A percentile compares a stretch with the other conserved stretches of the same genome.
phyloP scores from a whole-genome alignment of 2,329 filamentous ascomycete species.

The Colletotrichum falcatum region DNA sequence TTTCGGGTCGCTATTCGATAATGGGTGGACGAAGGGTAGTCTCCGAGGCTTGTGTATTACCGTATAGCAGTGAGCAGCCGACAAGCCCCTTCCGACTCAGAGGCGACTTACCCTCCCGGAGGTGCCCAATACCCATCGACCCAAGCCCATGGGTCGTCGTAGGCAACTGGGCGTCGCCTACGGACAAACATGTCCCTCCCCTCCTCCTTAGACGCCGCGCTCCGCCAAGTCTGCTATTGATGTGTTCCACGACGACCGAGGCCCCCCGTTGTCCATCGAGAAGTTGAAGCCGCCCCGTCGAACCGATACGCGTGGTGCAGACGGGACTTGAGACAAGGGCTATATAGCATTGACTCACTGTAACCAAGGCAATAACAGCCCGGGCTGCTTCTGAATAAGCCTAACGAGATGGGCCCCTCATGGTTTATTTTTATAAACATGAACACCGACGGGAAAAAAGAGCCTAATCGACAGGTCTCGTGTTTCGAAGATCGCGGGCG shows the following conservation, averaged over 20 bases:
- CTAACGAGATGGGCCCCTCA: not conserved
- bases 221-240: not conserved
- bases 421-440: not conserved
- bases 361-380: not conserved
- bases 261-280: not conserved
- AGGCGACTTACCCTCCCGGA: not conserved
- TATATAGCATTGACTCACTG: too few species aligned
- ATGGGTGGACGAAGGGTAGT: not conserved
- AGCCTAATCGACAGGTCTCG: too few species aligned
- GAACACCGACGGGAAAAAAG: not conserved
- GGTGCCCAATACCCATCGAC: not conserved
- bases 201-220: not conserved
- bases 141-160: too few species aligned
- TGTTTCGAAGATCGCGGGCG: not conserved
- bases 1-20: not conserved
- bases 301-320: not conserved
- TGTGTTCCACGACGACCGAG: not conserved
- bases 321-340: not conserved
- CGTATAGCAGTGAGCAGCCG: not conserved
- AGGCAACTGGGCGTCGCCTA: not conserved
- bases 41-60: not conserved
- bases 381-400: conserved; percentile 14
- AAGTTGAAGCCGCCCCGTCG: not conserved
- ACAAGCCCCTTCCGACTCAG: not conserved
- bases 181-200: not conserved